Evolutionary conservation across 2,329 filamentous ascomycete species (phyloP).

Genomic region (Pyrenophora tritici-repentis): DNA sequence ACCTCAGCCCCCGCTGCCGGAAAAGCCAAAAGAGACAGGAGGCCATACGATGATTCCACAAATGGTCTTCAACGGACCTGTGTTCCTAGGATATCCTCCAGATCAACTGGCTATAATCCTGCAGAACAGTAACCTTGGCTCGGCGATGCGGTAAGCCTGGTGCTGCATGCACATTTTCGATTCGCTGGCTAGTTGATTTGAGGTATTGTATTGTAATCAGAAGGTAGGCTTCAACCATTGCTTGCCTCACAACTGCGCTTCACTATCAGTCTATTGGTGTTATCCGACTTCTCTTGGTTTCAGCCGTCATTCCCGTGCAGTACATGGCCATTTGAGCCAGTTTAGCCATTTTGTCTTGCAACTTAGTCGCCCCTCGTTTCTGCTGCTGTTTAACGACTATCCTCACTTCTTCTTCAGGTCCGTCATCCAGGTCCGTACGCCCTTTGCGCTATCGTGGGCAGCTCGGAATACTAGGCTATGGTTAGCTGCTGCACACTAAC

Average conservation of each 20-base stretch:
- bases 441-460: slow-evolving; percentile 54
- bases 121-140: slow-evolving; percentile 45
- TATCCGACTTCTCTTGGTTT: neutral
- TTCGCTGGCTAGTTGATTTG: slow-evolving; percentile 18
- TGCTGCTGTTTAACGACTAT: neutral
- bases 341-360: neutral
- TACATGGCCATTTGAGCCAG: neutral
- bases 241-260: slow-evolving; percentile 13
- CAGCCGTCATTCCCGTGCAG: neutral
- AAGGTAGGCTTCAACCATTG: slow-evolving; percentile 30
- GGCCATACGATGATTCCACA: slow-evolving; percentile 56
- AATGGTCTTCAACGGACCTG: slow-evolving; percentile 89
- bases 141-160: slow-evolving; percentile 29
- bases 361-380: neutral
- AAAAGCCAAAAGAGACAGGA: slow-evolving; percentile 15
- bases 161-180: slow-evolving; percentile 4
- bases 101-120: slow-evolving; percentile 44
- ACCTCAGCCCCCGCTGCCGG: slow-evolving; percentile 10
- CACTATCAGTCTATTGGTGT: slow-evolving; percentile 3
- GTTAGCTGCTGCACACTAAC: slow-evolving; percentile 8
- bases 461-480: slow-evolving; percentile 51
- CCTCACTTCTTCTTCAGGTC: slow-evolving; percentile 48
- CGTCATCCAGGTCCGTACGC: slow-evolving; percentile 53
- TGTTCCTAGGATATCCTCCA: slow-evolving; percentile 81
- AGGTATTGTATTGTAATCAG: slow-evolving; percentile 35